Base-by-base conservation (phyloP, 2,329 filamentous ascomycete species). In the Rutstroemia sp. region DNA sequence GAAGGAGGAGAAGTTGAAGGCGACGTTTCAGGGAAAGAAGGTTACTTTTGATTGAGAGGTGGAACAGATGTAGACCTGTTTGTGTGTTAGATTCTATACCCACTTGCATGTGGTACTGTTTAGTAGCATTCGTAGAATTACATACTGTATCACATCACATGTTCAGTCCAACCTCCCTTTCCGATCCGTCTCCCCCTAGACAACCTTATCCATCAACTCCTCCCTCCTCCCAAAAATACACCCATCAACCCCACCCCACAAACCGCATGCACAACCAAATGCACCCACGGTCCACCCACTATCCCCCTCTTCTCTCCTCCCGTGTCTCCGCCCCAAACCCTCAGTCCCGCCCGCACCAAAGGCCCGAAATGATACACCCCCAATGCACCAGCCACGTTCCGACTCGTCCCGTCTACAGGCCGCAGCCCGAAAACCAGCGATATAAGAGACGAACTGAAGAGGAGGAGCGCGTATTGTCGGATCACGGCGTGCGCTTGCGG, bases 1-100 rank as follows among this genome's bases (percentile, higher is more conserved):
- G 1, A 84, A 85, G 69, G 80, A 83, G 63, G 72, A 73, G 58
- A 73, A 78, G 60, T 75, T 78, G 64, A 76, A 75, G 47, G 76
- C 75, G 21, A 70, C 73, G 21, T 84, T 83, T 67, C 65, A 76
- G 55, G 81, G 81, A 51, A 78, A 75, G 60, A 84, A 84, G 70
- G 78, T 84, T 55, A 75, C 73, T 19, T 84, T 84, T 70, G 80
- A 83, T 66, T 81, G 55, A 66, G 3, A 14, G 6, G 5, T 39
- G 9, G 23, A 27, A 34, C 27, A 30, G 25, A 23, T 8, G 21
- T 4, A 34, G 9, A 34, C 10, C 30, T 34, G 30, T 34, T 34
- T 14, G 12, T 34, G 30, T 34, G 30, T 34, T 34, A 12, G 30
- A 34, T 10, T 34, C 3, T 34, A 34, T 34, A 34, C 30, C 30